Conservation (phyloP, 768 basidiomycete species). For the Kwoniella sp. region DNA sequence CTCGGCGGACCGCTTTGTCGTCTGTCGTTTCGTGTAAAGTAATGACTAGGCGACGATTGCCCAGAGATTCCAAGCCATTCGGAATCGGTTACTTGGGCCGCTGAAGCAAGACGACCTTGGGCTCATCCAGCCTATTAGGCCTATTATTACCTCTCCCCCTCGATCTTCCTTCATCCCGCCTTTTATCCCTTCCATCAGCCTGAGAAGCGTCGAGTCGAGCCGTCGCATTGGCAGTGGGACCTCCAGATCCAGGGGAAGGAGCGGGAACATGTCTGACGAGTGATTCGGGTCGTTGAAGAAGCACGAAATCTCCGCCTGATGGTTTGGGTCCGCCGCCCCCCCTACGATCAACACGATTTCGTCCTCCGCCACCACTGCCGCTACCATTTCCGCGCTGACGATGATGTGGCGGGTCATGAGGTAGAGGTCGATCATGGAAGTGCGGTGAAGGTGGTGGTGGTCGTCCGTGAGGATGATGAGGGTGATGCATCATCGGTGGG, state of each 20-base stretch:
- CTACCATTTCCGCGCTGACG: slow-evolving; percentile 5
- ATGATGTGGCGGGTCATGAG: background rate
- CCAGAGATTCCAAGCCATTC: too few species aligned
- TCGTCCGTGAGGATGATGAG: background rate
- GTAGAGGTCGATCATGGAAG: background rate
- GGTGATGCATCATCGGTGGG: background rate
- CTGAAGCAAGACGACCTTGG: slow-evolving; percentile 28
- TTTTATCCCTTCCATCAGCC: background rate
- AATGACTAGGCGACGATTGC: too few species aligned
- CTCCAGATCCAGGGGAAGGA: slow-evolving; percentile 4
- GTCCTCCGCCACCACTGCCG: slow-evolving; percentile 15
- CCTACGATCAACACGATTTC: slow-evolving; percentile 12
- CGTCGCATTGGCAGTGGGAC: slow-evolving; percentile 4
- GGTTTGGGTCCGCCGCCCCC: slow-evolving; percentile 3
- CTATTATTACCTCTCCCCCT: background rate
- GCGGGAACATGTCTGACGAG: slow-evolving; percentile 15
- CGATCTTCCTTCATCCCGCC: background rate
- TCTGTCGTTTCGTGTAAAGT: too few species aligned
- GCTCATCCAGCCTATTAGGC: slow-evolving; percentile 13
- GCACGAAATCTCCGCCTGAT: slow-evolving; percentile 28
- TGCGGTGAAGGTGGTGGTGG: background rate
- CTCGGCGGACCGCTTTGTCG: too few species aligned
- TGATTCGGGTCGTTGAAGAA: slow-evolving; percentile 41
- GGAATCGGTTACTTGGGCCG: slow-evolving; percentile 13
- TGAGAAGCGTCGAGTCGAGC: background rate